These are phyloP conservation scores for Podila epicladia DNA, from an alignment of 192 early-diverging fungal genomes.

Conservation along the genomic window DNA sequence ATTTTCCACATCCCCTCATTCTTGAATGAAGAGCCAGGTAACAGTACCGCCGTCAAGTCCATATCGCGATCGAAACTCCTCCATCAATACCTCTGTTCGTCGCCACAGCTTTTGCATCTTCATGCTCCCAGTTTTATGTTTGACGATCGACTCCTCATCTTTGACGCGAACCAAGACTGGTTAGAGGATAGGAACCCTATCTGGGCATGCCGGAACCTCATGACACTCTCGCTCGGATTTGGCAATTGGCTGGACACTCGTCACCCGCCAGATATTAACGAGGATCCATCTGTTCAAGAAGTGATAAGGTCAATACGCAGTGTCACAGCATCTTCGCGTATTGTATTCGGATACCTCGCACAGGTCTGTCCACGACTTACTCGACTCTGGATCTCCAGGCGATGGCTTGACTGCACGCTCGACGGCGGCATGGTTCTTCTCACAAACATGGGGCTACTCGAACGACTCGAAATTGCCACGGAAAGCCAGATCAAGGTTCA, in stretches of 20 bases:
- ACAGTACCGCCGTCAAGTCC: no score
- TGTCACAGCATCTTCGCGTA: slow-evolving; percentile 2
- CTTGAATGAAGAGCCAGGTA: no score
- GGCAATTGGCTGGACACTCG: not conserved
- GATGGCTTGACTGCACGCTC: no score
- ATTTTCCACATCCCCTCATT: no score
- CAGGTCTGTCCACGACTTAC: slow-evolving; percentile 1
- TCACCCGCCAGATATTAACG: not conserved
- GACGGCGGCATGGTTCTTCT: no score
- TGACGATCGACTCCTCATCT: not conserved
- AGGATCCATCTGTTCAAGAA: no score
- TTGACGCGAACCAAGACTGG: no score
- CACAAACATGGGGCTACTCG: no score
- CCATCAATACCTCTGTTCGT: slow-evolving; percentile 12
- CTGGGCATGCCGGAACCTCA: not conserved
- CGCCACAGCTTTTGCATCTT: slow-evolving; percentile 3
- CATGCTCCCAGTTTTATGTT: slow-evolving; percentile 3
- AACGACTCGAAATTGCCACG: no score
- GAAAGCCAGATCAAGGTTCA: no score
- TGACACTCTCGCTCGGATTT: not conserved
- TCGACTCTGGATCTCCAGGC: not conserved
- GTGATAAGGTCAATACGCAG: no score
- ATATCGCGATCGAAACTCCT: not conserved
- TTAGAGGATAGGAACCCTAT: not conserved
- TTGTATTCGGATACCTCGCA: slow-evolving; percentile 1